Evolutionary conservation across 768 basidiomycete species (phyloP).

Genomic region (Sarcodon aspratus): DNA sequence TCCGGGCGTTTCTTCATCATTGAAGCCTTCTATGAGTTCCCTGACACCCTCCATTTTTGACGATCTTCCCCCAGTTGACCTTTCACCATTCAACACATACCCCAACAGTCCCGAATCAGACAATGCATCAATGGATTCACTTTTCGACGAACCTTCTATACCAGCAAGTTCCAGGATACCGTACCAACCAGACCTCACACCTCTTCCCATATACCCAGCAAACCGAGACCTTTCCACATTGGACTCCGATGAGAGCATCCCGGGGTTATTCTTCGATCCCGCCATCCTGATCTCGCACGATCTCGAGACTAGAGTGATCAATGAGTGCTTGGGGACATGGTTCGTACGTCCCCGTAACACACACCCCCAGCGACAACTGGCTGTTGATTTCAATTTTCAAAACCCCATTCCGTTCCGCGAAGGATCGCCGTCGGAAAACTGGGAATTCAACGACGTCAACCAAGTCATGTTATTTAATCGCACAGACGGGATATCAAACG

Average conservation of each 20-base stretch:
- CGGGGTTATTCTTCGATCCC: background rate
- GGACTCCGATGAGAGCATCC: background rate
- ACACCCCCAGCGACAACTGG: constrained; percentile 43
- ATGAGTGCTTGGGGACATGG: background rate
- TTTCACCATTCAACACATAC: too few species aligned
- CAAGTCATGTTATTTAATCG: constrained; percentile 86
- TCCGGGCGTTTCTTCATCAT: too few species aligned
- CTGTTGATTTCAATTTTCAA: constrained; percentile 49
- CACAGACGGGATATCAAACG: constrained; percentile 9
- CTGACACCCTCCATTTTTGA: too few species aligned
- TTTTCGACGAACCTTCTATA: constrained; percentile 34
- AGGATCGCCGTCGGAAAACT: constrained; percentile 38
- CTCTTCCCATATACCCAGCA: background rate
- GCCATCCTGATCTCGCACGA: background rate
- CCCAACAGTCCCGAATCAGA: too few species aligned
- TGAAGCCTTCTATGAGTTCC: too few species aligned
- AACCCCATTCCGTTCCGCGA: constrained; percentile 35
- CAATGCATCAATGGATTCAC: constrained; percentile 15
- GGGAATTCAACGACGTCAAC: constrained; percentile 39
- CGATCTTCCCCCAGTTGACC: too few species aligned
- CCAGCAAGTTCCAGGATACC: background rate
- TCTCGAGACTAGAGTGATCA: background rate
- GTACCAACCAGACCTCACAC: background rate
- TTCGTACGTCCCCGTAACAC: constrained; percentile 11
- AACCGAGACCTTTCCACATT: background rate